phyloP scores from a whole-genome alignment of 441 rosid species.

The Corymbia calophylla region DNA sequence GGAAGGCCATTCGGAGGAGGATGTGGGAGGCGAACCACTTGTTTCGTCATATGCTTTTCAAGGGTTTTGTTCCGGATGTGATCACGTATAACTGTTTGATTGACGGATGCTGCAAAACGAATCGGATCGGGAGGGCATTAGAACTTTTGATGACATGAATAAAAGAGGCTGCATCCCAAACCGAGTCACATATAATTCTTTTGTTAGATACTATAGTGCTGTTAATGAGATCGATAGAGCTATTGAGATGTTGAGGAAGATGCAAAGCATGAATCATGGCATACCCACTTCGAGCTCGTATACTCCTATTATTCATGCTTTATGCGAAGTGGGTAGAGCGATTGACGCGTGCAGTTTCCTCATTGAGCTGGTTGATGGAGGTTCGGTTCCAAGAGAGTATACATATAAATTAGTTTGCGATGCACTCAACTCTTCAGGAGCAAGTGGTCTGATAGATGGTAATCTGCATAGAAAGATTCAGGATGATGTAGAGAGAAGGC shows the following conservation, averaged over 20 bases:
- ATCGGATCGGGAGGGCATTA: slow-evolving; percentile 65
- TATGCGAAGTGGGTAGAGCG: slow-evolving; percentile 56
- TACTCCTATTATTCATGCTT: slow-evolving; percentile 67
- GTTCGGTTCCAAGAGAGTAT: slow-evolving; percentile 63
- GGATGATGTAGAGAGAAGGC: slow-evolving; percentile 44
- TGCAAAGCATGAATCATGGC: slow-evolving; percentile 66
- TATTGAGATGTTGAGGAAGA: slow-evolving; percentile 66
- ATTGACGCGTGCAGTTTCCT: slow-evolving; percentile 54
- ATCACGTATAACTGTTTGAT: slow-evolving; percentile 86
- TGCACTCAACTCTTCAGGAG: slow-evolving; percentile 29
- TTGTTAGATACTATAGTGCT: slow-evolving; percentile 61
- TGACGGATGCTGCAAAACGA: slow-evolving; percentile 78
- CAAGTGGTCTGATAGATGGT: slow-evolving; percentile 21
- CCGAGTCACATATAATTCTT: slow-evolving; percentile 66
- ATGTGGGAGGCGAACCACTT: slow-evolving; percentile 79
- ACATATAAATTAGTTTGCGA: slow-evolving; percentile 59
- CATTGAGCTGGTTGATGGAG: slow-evolving; percentile 56
- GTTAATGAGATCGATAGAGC: slow-evolving; percentile 74
- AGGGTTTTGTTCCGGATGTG: slow-evolving; percentile 68
- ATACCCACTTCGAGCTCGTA: slow-evolving; percentile 54
- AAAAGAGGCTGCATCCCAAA: slow-evolving; percentile 64
- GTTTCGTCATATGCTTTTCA: slow-evolving; percentile 79
- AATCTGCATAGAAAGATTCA: slow-evolving; percentile 34
- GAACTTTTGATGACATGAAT: slow-evolving; percentile 74
- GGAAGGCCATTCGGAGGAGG: slow-evolving; percentile 71